A percentile compares a stretch with the other conserved stretches of the same genome.
These are phyloP conservation scores for Fusarium staphyleae DNA, from an alignment of 2,329 filamentous ascomycete species.

Conservation along the genomic window DNA sequence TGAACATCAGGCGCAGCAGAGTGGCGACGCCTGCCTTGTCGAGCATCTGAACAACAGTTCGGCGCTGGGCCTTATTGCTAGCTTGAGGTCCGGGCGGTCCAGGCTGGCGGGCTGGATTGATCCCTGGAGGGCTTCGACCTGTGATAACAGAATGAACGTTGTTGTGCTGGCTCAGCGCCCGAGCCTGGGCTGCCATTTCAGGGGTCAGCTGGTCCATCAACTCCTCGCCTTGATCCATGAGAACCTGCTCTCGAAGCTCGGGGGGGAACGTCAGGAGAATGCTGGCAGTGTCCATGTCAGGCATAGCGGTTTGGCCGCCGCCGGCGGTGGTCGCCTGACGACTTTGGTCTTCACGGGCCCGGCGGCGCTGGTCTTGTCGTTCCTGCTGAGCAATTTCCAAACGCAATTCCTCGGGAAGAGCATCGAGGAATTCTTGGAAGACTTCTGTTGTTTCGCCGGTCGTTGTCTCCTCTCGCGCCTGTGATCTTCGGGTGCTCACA, in stretches of 20 bases:
- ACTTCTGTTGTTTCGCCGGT: constrained; percentile 82
- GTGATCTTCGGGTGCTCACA: constrained; percentile 80
- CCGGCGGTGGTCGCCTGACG: constrained; percentile 66
- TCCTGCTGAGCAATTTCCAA: constrained; percentile 92
- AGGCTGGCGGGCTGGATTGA: constrained; percentile 27
- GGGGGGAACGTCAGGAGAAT: constrained; percentile 92
- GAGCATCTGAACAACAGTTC: constrained; percentile 92
- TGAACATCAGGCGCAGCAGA: constrained; percentile 97
- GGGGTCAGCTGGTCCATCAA: constrained; percentile 84
- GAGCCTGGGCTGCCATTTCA: constrained; percentile 85
- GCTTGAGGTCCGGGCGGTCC: constrained; percentile 50
- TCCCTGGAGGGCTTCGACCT: constrained; percentile 43
- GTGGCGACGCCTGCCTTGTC: constrained; percentile 96
- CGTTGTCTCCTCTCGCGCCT: constrained; percentile 72
- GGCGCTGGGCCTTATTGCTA: constrained; percentile 73
- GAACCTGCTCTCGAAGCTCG: constrained; percentile 80
- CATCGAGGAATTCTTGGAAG: constrained; percentile 92
- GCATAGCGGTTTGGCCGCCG: constrained; percentile 61
- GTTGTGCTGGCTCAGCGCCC: constrained; percentile 64
- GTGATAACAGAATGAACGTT: constrained; percentile 43
- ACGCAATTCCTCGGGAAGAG: constrained; percentile 87
- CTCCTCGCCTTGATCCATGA: constrained; percentile 91
- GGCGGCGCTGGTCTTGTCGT: constrained; percentile 83
- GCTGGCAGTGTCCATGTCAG: constrained; percentile 91
- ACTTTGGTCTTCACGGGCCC: constrained; percentile 82